phyloP scores from a whole-genome alignment of 1,284 basidiomycete species.

The Malassezia psittaci region DNA sequence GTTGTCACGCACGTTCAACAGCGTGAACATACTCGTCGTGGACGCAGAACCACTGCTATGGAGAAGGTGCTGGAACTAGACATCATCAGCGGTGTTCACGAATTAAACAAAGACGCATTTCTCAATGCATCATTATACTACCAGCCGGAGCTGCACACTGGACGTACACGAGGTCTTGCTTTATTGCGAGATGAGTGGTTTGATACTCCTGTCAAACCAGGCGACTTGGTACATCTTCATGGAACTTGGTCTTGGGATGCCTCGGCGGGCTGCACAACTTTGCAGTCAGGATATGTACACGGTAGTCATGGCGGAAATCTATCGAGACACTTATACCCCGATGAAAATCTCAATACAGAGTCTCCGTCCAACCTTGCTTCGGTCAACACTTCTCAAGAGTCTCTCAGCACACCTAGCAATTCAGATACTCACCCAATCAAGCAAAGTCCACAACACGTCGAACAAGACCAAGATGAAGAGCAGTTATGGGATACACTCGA shows the following conservation, averaged over 20 bases:
- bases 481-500: conserved; percentile 28
- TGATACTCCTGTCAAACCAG: conserved; percentile 18
- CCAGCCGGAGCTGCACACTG: not conserved
- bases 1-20: not conserved
- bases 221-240: conserved; percentile 29
- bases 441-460: too few species aligned
- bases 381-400: not conserved
- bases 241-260: conserved; percentile 21
- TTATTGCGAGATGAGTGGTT: conserved; percentile 36
- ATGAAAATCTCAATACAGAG: not conserved
- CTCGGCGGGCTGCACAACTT: too few species aligned
- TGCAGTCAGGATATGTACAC: too few species aligned
- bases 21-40: not conserved
- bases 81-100: not conserved
- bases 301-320: too few species aligned
- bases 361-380: not conserved
- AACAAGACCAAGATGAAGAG: conserved; percentile 11
- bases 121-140: conserved; percentile 2
- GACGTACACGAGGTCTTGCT: conserved; percentile 10
- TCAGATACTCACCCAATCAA: too few species aligned
- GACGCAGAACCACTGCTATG: not conserved
- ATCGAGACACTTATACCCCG: too few species aligned
- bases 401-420: too few species aligned
- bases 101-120: not conserved
- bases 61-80: conserved; percentile 15